Conservation (phyloP, 2,329 filamentous ascomycete species). For the Stachybotrys chlorohalonatus region DNA sequence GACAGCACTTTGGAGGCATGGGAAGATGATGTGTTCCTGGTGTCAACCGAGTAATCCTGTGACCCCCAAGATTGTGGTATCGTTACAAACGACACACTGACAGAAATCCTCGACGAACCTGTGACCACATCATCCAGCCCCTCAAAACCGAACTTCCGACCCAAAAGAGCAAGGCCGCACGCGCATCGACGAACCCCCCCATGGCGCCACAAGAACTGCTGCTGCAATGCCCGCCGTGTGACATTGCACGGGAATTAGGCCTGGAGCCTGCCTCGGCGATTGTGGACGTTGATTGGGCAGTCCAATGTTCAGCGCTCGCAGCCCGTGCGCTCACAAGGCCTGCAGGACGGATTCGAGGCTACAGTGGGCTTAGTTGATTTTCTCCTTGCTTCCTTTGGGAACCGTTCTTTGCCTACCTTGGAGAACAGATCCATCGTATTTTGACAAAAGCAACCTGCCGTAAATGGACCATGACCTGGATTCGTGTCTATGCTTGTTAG, state of each 20-base stretch:
- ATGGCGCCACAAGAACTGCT: neutral
- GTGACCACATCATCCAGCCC: neutral
- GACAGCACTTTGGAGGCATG: no score
- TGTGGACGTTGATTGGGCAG: neutral
- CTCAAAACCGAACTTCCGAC: neutral
- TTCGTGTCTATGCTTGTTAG: no score
- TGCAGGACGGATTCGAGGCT: neutral
- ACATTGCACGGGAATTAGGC: neutral
- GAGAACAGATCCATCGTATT: no score
- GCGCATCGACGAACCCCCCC: no score
- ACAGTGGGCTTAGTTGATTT: neutral
- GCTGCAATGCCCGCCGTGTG: neutral
- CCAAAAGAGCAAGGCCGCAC: neutral
- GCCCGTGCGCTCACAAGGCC: neutral
- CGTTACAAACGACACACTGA: neutral
- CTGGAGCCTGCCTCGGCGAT: neutral
- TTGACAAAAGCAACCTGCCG: no score
- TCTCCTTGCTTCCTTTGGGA: neutral
- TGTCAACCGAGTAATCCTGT: no score
- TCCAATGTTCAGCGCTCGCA: neutral
- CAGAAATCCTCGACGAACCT: neutral
- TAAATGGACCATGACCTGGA: no score
- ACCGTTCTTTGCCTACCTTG: neutral
- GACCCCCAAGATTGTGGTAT: neutral
- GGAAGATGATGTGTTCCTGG: no score